A percentile compares a stretch with the other conserved stretches of the same genome.
Evolutionary conservation across 805 yeast species (phyloP).

Genomic region (Wickerhamomyces sydowiorum): DNA sequence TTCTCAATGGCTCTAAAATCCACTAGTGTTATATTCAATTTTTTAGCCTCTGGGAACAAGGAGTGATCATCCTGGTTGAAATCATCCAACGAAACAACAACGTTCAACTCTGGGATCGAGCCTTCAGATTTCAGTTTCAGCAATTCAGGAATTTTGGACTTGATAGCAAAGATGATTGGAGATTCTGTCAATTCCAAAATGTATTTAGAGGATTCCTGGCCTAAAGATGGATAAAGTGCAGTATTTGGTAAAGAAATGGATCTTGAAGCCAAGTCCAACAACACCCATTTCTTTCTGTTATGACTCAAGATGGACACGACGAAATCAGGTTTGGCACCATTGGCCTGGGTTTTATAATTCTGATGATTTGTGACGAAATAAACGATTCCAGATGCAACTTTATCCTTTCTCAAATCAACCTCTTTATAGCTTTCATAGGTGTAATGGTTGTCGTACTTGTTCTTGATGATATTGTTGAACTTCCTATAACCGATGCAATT

Average conservation of each 20-base stretch:
- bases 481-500: conserved; percentile 34
- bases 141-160: conserved; percentile 39
- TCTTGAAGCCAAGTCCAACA: conserved; percentile 60
- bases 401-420: conserved; percentile 26
- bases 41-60: conserved; percentile 25
- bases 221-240: conserved; percentile 48
- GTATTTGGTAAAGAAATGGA: conserved; percentile 45
- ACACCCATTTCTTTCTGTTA: conserved; percentile 59
- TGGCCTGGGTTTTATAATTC: conserved; percentile 6
- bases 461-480: conserved; percentile 15
- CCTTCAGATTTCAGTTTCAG: conserved; percentile 35
- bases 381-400: conserved; percentile 36
- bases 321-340: conserved; percentile 31
- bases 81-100: conserved; percentile 51
- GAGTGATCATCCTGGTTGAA: conserved; percentile 30
- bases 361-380: conserved; percentile 17
- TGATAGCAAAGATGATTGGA: conserved; percentile 53
- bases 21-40: conserved; percentile 30
- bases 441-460: conserved; percentile 17
- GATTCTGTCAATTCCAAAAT: conserved; percentile 53
- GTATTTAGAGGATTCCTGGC: conserved; percentile 53
- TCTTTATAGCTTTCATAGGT: conserved; percentile 23
- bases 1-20: conserved; percentile 37
- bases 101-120: conserved; percentile 32
- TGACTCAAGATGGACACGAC: conserved; percentile 47